Evolutionary conservation across 306 rosid genomes (phyloP), one percentile per base, ranked within the genome.

Genomic region (Prunus davidiana): DNA sequence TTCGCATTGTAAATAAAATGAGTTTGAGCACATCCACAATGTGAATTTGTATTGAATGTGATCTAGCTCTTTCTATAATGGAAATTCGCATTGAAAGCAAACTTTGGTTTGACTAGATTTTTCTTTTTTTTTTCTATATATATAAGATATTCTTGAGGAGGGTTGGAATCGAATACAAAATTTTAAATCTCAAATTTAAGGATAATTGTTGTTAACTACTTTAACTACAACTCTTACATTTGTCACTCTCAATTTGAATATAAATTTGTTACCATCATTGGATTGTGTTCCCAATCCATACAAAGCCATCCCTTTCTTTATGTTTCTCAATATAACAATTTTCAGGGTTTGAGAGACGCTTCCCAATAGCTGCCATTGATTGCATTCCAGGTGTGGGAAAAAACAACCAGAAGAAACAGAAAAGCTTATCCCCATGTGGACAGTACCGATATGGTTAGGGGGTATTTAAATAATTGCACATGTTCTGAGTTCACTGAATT

Each of bases 71-170:
- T 14, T 14, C 6, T 49, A 49, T 5, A 49, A 14, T 14, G 54
- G 0, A 1, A 16, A 49, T 49, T 11, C 0, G 24, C 12, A 19
- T 19, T 8, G 60, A 54, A 54, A 18, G 12, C 0, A 5, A 54
- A 11, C 0, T 0, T 54, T 54, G 24, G 0, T 19, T 8, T 19
- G 9, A 19, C 8, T 24, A 24, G 25, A 24, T 24, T 24, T 1
- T 24, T 24, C 25, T 1, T 24, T 52, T 10, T 1, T 20, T 6
- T 1, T 32, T 5, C 0, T 5, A 34, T 1, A 34, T 0, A 32
- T 34, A 34, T 1, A 34, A 34, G 2, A 34, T 34, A 34, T 34
- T 1, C 41, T 1, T 1, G 0, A 0, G 0, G 0, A 34, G 2
- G 2, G 8, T 34, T 34, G 41, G 2, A 34, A 34, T 34, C 8